Evolutionary conservation across 345 rosid species (phyloP).

Genomic region (Eutrema japonicum): DNA sequence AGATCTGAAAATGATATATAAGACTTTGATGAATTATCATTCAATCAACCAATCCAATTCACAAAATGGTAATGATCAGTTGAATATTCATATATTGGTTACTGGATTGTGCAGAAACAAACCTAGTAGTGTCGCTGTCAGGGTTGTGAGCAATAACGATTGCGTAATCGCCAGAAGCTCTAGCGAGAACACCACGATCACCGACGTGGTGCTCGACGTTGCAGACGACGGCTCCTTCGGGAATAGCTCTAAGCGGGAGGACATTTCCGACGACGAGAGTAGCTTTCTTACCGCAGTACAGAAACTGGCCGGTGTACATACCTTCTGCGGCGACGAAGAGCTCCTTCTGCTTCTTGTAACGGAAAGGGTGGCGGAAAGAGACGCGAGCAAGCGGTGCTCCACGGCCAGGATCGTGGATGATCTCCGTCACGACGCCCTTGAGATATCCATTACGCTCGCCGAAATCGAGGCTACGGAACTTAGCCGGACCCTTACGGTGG

Average conservation of each 20-base stretch:
- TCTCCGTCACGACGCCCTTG: conserved; percentile 67
- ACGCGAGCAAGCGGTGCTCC: conserved; percentile 78
- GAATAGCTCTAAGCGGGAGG: conserved; percentile 58
- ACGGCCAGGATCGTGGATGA: conserved; percentile 76
- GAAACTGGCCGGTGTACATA: conserved; percentile 64
- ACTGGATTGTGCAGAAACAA: neutral
- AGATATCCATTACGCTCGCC: conserved; percentile 76
- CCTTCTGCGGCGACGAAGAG: conserved; percentile 71
- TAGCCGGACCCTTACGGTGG: conserved; percentile 79
- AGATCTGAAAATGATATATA: neutral
- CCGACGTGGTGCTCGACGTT: conserved; percentile 80
- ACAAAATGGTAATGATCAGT: neutral
- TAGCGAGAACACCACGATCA: conserved; percentile 64
- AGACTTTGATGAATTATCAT: neutral
- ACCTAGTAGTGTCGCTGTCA: conserved; percentile 71
- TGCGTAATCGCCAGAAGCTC: conserved; percentile 66
- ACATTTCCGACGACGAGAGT: conserved; percentile 62
- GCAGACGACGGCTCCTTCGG: conserved; percentile 80
- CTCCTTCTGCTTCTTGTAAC: conserved; percentile 76
- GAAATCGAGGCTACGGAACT: conserved; percentile 71
- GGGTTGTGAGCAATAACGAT: conserved; percentile 71
- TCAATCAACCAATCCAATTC: neutral
- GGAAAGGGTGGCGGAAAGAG: conserved; percentile 69
- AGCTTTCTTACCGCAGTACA: conserved; percentile 64
- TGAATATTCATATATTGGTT: neutral